A percentile compares a stretch with the other conserved stretches of the same genome.
phyloP scores from a whole-genome alignment of 257 asterid species.

The Solanum appendiculatum region DNA sequence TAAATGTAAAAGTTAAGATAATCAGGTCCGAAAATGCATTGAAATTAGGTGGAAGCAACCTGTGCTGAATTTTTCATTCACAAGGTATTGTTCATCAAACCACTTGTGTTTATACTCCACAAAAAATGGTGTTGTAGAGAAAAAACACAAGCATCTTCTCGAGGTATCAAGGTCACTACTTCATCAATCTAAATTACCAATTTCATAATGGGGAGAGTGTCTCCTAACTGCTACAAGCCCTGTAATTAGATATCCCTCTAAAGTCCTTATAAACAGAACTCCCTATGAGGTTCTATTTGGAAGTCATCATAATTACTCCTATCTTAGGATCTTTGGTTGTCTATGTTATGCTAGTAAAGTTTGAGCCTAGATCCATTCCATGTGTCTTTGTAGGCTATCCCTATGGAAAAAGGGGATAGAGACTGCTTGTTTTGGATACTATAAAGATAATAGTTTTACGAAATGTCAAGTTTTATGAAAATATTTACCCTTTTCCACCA shows the following conservation, averaged over 20 bases:
- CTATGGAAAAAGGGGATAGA: not conserved
- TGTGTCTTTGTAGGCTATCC: not conserved
- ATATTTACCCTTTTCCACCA: not conserved
- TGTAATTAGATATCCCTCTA: not conserved
- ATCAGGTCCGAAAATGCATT: not conserved
- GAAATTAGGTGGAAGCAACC: not conserved
- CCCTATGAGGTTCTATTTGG: not conserved
- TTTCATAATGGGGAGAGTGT: not conserved
- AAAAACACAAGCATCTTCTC: not conserved
- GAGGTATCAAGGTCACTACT: not conserved
- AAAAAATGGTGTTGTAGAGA: not conserved
- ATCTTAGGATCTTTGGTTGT: not conserved
- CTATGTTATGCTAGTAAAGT: not conserved
- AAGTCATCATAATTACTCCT: not conserved
- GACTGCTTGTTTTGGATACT: not conserved
- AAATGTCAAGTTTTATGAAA: not conserved
- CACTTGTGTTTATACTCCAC: not conserved
- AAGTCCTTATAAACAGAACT: not conserved
- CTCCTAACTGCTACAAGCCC: not conserved
- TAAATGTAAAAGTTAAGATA: not conserved
- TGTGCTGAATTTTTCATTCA: not conserved
- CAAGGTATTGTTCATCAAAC: not conserved
- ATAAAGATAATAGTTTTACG: not conserved
- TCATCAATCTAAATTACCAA: not conserved
- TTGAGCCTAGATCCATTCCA: not conserved